These are phyloP conservation scores for Diaporthe batatas DNA, from an alignment of 2,329 filamentous ascomycete genomes.

Conservation along the genomic window DNA sequence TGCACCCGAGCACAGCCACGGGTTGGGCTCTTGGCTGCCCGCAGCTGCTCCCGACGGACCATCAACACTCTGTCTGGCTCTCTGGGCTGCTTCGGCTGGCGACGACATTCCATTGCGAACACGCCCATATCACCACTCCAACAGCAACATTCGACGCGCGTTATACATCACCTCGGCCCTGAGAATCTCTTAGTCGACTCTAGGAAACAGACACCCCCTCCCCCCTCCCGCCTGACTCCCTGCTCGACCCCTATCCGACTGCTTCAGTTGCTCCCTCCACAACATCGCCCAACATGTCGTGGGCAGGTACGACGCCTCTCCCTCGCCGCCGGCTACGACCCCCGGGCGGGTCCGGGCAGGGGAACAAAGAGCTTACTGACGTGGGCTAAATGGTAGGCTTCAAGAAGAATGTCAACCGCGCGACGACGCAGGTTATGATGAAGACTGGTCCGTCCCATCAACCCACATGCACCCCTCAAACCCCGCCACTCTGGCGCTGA, in stretches of 20 bases:
- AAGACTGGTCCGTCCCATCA: constrained; percentile 79
- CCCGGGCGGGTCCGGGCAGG: constrained; percentile 21
- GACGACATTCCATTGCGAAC: constrained; percentile 17
- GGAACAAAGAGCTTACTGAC: background rate
- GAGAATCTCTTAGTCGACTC: background rate
- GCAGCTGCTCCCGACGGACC: constrained; percentile 16
- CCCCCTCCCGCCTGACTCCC: background rate
- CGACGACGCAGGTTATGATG: constrained; percentile 99
- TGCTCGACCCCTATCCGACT: constrained; percentile 12
- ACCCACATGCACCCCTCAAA: background rate
- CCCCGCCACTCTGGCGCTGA: constrained; percentile 13
- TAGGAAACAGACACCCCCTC: too few species aligned
- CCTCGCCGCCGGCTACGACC: constrained; percentile 38
- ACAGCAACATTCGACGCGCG: constrained; percentile 7
- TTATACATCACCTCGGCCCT: background rate
- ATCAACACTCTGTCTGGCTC: background rate
- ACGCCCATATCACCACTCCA: background rate
- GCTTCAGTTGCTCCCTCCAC: background rate
- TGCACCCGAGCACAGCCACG: constrained; percentile 10
- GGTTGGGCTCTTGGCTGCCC: constrained; percentile 4
- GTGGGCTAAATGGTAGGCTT: constrained; percentile 67
- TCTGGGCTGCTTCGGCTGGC: constrained; percentile 6
- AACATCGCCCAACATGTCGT: constrained; percentile 57
- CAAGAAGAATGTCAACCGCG: constrained; percentile 98
- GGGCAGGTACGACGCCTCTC: constrained; percentile 56